These are phyloP conservation scores for Phylloporus sp. DNA, from an alignment of 1,284 basidiomycete species.

Conservation along the genomic window DNA sequence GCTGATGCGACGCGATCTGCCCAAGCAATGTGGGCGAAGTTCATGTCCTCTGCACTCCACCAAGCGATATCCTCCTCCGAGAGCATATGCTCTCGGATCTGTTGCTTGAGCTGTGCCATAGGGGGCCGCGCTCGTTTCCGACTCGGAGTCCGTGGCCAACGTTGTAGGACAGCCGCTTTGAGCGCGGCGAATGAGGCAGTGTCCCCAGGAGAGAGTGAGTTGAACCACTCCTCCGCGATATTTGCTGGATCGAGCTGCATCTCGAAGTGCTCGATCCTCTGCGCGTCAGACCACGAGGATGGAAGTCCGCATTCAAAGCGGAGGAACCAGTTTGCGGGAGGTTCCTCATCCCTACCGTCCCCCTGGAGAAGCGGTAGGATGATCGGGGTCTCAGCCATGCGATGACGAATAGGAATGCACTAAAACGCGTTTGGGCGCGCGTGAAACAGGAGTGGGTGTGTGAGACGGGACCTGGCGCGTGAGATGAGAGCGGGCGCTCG, in stretches of 20 bases:
- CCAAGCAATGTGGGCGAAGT: background rate
- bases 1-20: background rate
- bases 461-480: background rate
- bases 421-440: background rate
- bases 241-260: background rate
- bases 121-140: background rate
- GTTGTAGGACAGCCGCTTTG: background rate
- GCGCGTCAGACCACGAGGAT: background rate
- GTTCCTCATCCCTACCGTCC: background rate
- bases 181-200: background rate
- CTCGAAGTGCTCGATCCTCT: background rate
- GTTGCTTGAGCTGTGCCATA: background rate
- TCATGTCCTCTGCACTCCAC: background rate
- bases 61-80: background rate
- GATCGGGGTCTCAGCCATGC: background rate
- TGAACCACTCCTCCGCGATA: background rate
- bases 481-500: background rate
- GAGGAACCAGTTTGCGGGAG: background rate
- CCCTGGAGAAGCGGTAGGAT: background rate
- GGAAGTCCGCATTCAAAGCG: background rate
- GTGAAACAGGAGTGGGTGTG: background rate
- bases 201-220: background rate
- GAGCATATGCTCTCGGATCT: background rate
- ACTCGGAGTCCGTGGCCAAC: background rate
- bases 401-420: background rate